Base-by-base conservation (phyloP, 2,329 filamentous ascomycete species). In the Orbilia brochopaga region DNA sequence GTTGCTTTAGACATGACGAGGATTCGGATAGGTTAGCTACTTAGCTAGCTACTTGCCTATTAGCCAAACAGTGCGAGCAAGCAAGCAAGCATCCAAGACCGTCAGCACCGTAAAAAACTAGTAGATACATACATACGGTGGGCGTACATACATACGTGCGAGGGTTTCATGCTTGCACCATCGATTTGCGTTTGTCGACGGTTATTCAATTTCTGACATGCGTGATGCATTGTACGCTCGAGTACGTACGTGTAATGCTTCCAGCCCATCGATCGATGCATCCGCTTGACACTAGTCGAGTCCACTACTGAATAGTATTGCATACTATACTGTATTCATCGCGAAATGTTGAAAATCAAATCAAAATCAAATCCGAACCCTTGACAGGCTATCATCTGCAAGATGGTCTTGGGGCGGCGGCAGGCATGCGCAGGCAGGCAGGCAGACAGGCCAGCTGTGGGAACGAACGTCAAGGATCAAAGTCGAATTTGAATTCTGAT, bases 321-420 rank as follows among this genome's bases (percentile, higher is more conserved):
- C n/a, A n/a, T n/a, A n/a, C n/a, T n/a, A 32, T 10, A 35, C 58
- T 69, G 62, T 50, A 30, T 59, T 54, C 54, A 70, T 63, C 58
- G 53, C 37, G 54, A 51, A n/a, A n/a, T n/a, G n/a, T n/a, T n/a
- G n/a, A n/a, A n/a, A n/a, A n/a, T n/a, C n/a, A n/a, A n/a, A n/a
- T n/a, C 21, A 2, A 51, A 5, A 2, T 51, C 15, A 8, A 55
- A 62, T 13, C 51, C 17, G 24, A 37, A 37, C 19, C 19, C 59
- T 64, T 64, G 66, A 54, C 60, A 64, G 46, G 66, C 63, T 70
- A 64, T 70, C 59, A 60, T 70, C 58, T 70, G 66, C 66, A 70
- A 70, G 65, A 70, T 70, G 37, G 37, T 42, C 11, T 42, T n/a
- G 37, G 37, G 37, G 37, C 37, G 37, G 5, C n/a, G n/a, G n/a